These are phyloP conservation scores for Cairneyella variabilis DNA, from an alignment of 495 filamentous ascomycete genomes.

Conservation along the genomic window DNA sequence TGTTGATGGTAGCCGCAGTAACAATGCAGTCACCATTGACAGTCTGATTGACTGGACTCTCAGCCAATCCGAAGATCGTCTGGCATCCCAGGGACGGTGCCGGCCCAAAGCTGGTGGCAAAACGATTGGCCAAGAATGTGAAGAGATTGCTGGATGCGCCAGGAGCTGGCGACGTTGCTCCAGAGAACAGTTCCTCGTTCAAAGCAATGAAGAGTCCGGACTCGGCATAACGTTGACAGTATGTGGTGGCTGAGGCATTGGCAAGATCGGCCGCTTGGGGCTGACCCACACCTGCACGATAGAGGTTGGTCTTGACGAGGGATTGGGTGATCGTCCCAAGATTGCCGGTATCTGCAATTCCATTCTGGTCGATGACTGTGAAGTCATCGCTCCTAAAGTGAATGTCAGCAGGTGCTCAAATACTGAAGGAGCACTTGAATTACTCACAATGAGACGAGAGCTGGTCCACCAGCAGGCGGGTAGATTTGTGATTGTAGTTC, in stretches of 20 bases:
- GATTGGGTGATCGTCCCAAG: neutral
- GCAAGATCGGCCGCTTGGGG: neutral
- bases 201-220: neutral
- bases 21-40: neutral
- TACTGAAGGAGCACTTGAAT: neutral
- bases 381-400: neutral
- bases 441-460: neutral
- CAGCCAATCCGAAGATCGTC: neutral
- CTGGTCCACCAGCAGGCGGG: neutral
- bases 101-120: slow-evolving; percentile 1
- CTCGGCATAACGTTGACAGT: neutral
- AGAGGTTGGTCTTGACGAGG: slow-evolving; percentile 1
- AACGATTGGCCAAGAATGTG: slow-evolving; percentile 3
- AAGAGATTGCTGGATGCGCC: neutral
- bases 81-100: neutral
- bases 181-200: neutral
- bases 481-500: neutral
- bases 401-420: neutral
- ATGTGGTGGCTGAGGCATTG: neutral
- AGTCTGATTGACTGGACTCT: neutral
- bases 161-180: neutral
- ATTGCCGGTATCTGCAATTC: neutral
- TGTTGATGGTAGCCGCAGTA: neutral
- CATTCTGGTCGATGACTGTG: neutral
- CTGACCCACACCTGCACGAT: slow-evolving; percentile 1